Base-by-base conservation (phyloP, 1,284 basidiomycete genomes). In the Mycosarcoma maydis region DNA sequence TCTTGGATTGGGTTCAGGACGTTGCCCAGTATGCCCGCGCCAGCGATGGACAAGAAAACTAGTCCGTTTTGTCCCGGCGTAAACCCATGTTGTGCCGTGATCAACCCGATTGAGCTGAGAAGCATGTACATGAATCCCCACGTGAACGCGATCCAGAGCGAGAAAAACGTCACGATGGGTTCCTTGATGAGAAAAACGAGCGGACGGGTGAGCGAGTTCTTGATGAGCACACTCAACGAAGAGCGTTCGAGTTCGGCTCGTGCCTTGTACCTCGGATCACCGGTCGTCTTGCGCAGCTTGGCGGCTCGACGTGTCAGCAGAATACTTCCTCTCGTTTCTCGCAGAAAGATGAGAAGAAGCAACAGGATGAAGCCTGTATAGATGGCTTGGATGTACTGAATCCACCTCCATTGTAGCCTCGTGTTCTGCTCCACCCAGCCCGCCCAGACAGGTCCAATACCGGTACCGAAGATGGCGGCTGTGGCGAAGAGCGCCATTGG, bases 81-180 rank as follows among this genome's bases (percentile, higher is more conserved):
- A 82, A 92, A 93, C 24, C 84, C 80, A 75, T 92, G 62, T 40
- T 84, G 84, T 40, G 84, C 84, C 3, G 84, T 84, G 33, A 82
- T 58, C 24, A 85, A 80, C 51, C 81, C 73, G 32, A 77, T 61
- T 5, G 47, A 54, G 17, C 45, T 49, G n/a, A 76, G 88, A 0
- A 92, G 82, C 13, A 83, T 84, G 77, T 88, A 92, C 42, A 90
- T 81, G 11, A 92, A 86, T 0, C 91, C 91, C 91, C 90, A 92
- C 1, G 86, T 86, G 57, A 80, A 36, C 19, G 46, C 54, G 48
- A 51, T 77, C 80, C 56, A 74, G 55, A 48, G 80, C 68, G 32
- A 82, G 52, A 73, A 83, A 73, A 34, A 82, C 49, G 71, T 84
- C 90, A 92, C 90, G 29, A 91, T 85, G 0, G 90, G 90, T 73